A percentile compares a stretch with the other conserved stretches of the same genome.
phyloP scores from a whole-genome alignment of 2,329 filamentous ascomycete genomes.

The Dryadomyces sulphureus region DNA sequence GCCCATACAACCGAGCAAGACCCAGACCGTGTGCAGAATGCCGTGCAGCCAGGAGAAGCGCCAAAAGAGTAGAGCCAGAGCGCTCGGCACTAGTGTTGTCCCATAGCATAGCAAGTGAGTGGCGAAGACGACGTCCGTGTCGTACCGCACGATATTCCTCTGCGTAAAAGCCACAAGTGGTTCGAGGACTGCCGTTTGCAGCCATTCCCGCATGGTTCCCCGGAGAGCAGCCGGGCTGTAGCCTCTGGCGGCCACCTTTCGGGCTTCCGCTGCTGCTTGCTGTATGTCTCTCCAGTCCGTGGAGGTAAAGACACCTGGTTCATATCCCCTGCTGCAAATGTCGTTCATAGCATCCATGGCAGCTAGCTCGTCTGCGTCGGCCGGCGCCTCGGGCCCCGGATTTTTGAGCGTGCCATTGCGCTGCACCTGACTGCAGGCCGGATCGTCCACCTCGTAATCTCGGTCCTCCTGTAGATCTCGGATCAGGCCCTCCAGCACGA shows the following conservation, averaged over 20 bases:
- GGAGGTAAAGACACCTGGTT: conserved; percentile 29
- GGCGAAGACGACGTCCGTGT: conserved; percentile 64
- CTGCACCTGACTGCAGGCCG: conserved; percentile 5
- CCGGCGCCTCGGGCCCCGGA: not conserved
- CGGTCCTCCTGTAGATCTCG: conserved; percentile 19
- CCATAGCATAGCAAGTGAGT: conserved; percentile 64
- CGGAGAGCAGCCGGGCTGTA: too few relatives aligned
- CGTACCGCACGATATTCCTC: conserved; percentile 39
- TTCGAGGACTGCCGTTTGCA: conserved; percentile 33
- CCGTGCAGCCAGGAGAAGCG: conserved; percentile 55
- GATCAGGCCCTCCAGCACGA: conserved; percentile 25
- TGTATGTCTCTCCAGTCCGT: conserved; percentile 24
- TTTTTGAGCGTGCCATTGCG: conserved; percentile 2
- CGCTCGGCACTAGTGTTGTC: conserved; percentile 54
- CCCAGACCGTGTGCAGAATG: conserved; percentile 41
- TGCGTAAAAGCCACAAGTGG: conserved; percentile 45
- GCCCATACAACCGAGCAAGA: conserved; percentile 55
- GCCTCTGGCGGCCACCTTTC: conserved; percentile 1
- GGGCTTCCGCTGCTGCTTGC: conserved; percentile 13
- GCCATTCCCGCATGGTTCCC: not conserved
- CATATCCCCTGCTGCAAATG: conserved; percentile 24
- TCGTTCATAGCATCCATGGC: conserved; percentile 26
- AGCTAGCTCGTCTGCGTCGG: conserved; percentile 16
- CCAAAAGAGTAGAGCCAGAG: conserved; percentile 42
- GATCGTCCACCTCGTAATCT: conserved; percentile 10